Evolutionary conservation across 2,329 filamentous ascomycete species (phyloP).

Genomic region (Curvularia sp.): DNA sequence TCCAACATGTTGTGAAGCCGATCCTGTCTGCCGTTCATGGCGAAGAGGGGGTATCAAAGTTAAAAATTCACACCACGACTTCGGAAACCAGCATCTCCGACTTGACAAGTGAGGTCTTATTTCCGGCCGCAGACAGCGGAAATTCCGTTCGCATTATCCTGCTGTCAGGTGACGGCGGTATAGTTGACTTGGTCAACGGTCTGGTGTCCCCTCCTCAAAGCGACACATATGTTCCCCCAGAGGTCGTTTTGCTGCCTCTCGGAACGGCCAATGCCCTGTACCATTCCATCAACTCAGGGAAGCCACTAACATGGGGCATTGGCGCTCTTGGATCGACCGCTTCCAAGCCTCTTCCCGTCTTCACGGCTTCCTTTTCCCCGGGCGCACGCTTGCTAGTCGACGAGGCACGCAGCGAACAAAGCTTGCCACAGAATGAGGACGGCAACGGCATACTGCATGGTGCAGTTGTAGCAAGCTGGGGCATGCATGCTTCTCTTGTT

Average conservation of each 20-base stretch:
- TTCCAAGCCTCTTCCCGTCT: slow-evolving; percentile 51
- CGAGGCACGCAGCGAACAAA: slow-evolving; percentile 54
- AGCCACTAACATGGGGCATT: slow-evolving; percentile 53
- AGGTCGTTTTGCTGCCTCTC: slow-evolving; percentile 62
- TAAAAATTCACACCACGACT: slow-evolving; percentile 67
- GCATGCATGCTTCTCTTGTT: slow-evolving; percentile 85
- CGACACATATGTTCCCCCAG: slow-evolving; percentile 55
- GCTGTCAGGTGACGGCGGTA: slow-evolving; percentile 85
- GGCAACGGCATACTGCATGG: slow-evolving; percentile 61
- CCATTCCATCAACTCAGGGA: slow-evolving; percentile 51
- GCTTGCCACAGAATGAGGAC: slow-evolving; percentile 32
- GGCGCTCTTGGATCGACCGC: slow-evolving; percentile 46
- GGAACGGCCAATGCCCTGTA: slow-evolving; percentile 60
- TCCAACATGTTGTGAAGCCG: slow-evolving; percentile 46
- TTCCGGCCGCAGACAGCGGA: slow-evolving; percentile 59
- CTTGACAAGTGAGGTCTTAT: slow-evolving; percentile 62
- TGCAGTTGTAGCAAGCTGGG: slow-evolving; percentile 87
- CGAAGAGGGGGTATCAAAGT: slow-evolving; percentile 43
- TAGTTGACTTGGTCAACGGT: slow-evolving; percentile 81
- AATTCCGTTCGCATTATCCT: slow-evolving; percentile 66
- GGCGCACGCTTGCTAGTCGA: slow-evolving; percentile 53
- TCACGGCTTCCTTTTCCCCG: slow-evolving; percentile 55
- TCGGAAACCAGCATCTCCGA: slow-evolving; percentile 69
- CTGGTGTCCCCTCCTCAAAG: slow-evolving; percentile 51
- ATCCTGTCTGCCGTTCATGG: slow-evolving; percentile 53